Conservation (phyloP, 331 rosid genomes). For the Rhamnella rubrinervis region DNA sequence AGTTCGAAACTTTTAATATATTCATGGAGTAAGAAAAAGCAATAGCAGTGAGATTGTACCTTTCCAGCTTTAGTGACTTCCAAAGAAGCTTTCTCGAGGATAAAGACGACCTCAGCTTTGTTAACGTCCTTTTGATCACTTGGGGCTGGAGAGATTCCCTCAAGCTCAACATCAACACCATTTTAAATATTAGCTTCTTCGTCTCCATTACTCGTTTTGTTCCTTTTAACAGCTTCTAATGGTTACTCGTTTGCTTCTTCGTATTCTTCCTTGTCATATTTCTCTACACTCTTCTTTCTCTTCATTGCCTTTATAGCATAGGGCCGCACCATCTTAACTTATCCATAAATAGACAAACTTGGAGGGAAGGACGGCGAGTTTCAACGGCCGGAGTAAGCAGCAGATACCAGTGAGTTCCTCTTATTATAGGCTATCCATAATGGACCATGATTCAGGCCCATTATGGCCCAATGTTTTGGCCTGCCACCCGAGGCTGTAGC, state of each 20-base stretch:
- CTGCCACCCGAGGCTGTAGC: fast-evolving
- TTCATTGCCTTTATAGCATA: conserved; percentile 49
- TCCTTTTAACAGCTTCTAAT: conserved; percentile 16
- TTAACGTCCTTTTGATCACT: conserved; percentile 19
- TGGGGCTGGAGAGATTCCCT: conserved; percentile 55
- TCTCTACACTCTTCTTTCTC: conserved; percentile 49
- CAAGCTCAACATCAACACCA: conserved; percentile 30
- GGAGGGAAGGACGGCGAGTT: too few relatives aligned
- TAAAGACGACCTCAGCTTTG: conserved; percentile 50
- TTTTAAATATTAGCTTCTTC: conserved; percentile 8
- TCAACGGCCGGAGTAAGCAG: too few relatives aligned
- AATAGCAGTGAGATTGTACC: conserved; percentile 29
- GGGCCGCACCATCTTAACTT: conserved; percentile 43
- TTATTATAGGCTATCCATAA: too few relatives aligned
- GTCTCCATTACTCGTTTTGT: conserved; percentile 8
- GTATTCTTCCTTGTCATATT: conserved; percentile 37
- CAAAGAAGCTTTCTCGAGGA: conserved; percentile 84
- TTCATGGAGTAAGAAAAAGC: background rate
- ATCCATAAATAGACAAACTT: too few relatives aligned
- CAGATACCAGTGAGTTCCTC: too few relatives aligned
- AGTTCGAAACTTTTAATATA: background rate
- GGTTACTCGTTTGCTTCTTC: conserved; percentile 27
- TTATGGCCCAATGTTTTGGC: too few relatives aligned
- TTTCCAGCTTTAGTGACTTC: conserved; percentile 91
- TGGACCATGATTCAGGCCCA: too few relatives aligned